Base-by-base conservation (phyloP, 345 rosid species). In the Balakata baccata region DNA sequence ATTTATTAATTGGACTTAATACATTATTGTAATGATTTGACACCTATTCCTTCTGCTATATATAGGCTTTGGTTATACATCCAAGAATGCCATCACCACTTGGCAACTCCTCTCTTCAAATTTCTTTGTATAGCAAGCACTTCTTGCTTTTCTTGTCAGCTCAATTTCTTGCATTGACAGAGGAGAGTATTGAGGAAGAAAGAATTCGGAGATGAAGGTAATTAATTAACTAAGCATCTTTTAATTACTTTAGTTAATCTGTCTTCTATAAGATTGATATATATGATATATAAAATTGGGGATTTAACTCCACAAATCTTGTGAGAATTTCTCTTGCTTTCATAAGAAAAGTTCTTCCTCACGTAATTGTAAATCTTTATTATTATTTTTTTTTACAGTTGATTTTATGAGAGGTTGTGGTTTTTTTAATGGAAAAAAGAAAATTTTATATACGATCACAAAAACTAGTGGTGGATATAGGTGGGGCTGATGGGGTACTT, bases 31-130 rank as follows among this genome's bases (percentile, higher is more conserved):
- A 29, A 63, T 41, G 72, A 62, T 18, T n/a, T 17, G 1, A 18
- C 3, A 2, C 34, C 53, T 23, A 41, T 45, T 7, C 45, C 34
- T 60, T 41, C 69, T 34, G 5, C 78, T 82, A 85, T 85, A 78
- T 71, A 75, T 80, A 80, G 59, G 56, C 69, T 59, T 3, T 45
- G 56, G 29, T 68, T 41, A 57, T 61, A 50, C 54, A 62, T 54
- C 56, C 37, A 11, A 37, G 53, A 74, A 6, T 54, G 34, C 34
- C 76, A 71, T 75, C 68, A 1, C 79, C 53, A 68, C 18, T 71
- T 14, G 22, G 9, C 41, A 46, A 39, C 53, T 46, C 38, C 29
- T 2, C 14, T 62, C 7, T 29, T 29, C 2, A 29, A 29, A 29
- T 29, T 29, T 29, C 34, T 1, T 12, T 22, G 37, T 29, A 6